These are phyloP conservation scores for Phytopythium chamaehyphon DNA, from an alignment of 352 stramenopile genomes.

Conservation along the genomic window DNA sequence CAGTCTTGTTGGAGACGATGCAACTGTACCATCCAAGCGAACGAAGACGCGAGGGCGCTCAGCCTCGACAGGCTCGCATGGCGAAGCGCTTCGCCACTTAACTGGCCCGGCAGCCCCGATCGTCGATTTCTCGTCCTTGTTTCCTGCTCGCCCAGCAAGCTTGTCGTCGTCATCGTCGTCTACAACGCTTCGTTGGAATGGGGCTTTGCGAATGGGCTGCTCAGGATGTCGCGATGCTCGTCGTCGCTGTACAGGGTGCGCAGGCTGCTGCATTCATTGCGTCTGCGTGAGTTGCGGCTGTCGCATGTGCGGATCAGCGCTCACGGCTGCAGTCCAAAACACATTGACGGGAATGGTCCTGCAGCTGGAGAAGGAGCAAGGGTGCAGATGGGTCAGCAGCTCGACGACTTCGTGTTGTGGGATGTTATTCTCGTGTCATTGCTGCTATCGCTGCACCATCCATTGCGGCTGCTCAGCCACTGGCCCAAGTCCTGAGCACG, in stretches of 20 bases:
- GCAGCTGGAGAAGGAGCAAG: slow-evolving; percentile 50
- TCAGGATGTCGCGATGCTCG: slow-evolving; percentile 55
- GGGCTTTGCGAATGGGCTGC: slow-evolving; percentile 54
- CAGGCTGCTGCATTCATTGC: slow-evolving; percentile 64
- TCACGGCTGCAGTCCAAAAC: slow-evolving; percentile 52
- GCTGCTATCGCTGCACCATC: slow-evolving; percentile 33
- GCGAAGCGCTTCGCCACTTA: slow-evolving; percentile 1
- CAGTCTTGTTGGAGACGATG: background rate
- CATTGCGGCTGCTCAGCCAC: slow-evolving; percentile 33
- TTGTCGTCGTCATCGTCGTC: slow-evolving; percentile 1
- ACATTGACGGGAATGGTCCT: slow-evolving; percentile 50
- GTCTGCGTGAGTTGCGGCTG: slow-evolving; percentile 66
- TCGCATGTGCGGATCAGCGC: slow-evolving; percentile 68
- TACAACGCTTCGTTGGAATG: slow-evolving; percentile 2
- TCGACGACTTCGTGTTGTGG: slow-evolving; percentile 24
- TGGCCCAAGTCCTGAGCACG: background rate
- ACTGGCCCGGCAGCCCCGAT: background rate
- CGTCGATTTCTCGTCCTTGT: slow-evolving; percentile 1
- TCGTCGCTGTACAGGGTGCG: slow-evolving; percentile 58
- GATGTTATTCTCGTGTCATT: slow-evolving; percentile 31
- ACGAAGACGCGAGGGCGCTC: slow-evolving; percentile 1
- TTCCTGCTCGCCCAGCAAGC: background rate
- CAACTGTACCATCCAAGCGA: background rate
- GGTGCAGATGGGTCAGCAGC: slow-evolving; percentile 47
- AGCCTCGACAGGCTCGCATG: background rate